These are phyloP conservation scores for Aspergillus sclerotiicarbonarius DNA, from an alignment of 495 filamentous ascomycete species.

Conservation along the genomic window DNA sequence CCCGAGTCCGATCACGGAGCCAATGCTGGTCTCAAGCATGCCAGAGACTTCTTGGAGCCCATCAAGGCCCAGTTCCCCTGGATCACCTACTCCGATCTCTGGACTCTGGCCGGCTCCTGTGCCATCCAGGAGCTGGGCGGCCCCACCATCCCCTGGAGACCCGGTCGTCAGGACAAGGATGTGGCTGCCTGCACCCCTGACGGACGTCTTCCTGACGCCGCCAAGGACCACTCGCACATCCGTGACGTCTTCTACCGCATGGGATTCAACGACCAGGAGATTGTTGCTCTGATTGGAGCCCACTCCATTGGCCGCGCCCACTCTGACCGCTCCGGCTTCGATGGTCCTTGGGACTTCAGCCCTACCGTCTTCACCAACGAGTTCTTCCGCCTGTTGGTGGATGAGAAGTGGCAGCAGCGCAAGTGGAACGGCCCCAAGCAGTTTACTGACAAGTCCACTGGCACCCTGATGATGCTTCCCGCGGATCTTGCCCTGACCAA, in stretches of 20 bases:
- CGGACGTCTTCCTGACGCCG: conserved; percentile 88
- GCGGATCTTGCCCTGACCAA: conserved; percentile 84
- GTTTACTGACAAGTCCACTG: conserved; percentile 79
- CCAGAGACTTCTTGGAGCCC: conserved; percentile 89
- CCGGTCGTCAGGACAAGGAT: conserved; percentile 81
- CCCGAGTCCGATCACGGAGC: conserved; percentile 92
- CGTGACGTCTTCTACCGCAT: conserved; percentile 93
- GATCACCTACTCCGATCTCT: conserved; percentile 95
- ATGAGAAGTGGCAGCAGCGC: conserved; percentile 88
- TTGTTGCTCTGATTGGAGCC: conserved; percentile 85
- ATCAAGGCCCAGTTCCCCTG: conserved; percentile 88
- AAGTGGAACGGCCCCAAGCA: conserved; percentile 93
- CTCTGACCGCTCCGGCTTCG: conserved; percentile 81
- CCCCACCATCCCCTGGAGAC: conserved; percentile 83
- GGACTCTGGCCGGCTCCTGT: conserved; percentile 83
- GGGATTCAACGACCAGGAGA: conserved; percentile 97
- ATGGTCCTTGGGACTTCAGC: conserved; percentile 95
- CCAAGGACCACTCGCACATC: conserved; percentile 78
- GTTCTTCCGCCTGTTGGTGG: conserved; percentile 80
- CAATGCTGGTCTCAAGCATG: conserved; percentile 85
- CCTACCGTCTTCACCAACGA: conserved; percentile 94
- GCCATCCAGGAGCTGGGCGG: conserved; percentile 96
- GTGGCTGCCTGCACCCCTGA: conserved; percentile 89
- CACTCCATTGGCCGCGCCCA: conserved; percentile 95
- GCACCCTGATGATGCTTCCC: conserved; percentile 95